Evolutionary conservation across 768 basidiomycete species (phyloP).

Genomic region (Pleurotus tuoliensis): DNA sequence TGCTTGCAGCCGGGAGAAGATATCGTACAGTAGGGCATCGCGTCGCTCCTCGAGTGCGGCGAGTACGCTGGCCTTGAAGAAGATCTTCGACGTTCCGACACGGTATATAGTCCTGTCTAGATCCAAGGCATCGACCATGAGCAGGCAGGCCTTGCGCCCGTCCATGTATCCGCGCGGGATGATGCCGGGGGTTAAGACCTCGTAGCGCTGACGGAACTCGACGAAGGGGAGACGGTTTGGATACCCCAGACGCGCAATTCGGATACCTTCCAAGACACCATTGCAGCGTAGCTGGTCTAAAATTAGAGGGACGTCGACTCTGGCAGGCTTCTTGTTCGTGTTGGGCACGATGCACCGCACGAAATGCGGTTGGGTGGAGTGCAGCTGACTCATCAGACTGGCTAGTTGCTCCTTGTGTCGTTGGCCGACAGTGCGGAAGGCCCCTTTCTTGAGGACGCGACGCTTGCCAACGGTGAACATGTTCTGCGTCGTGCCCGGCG

Average conservation of each 20-base stretch:
- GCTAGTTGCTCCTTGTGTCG: constrained; percentile 94
- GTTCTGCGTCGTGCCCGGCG: constrained; percentile 30
- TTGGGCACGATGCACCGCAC: constrained; percentile 98
- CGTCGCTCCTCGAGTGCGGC: constrained; percentile 94
- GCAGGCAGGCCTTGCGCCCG: constrained; percentile 87
- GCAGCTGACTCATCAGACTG: constrained; percentile 86
- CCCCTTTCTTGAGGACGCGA: constrained; percentile 86
- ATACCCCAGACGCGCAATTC: constrained; percentile 95
- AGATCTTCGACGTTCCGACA: constrained; percentile 95
- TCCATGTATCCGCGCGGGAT: constrained; percentile 97
- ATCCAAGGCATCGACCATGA: constrained; percentile 87
- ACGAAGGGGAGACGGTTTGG: constrained; percentile 96
- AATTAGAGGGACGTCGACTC: constrained; percentile 90
- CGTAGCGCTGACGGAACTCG: constrained; percentile 96
- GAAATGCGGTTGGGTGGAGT: constrained; percentile 96
- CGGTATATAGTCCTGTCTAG: constrained; percentile 82
- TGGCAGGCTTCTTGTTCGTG: constrained; percentile 81
- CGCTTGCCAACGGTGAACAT: constrained; percentile 56
- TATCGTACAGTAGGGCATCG: constrained; percentile 81
- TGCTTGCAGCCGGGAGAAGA: constrained; percentile 88
- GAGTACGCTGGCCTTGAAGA: constrained; percentile 97
- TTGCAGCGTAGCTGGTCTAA: constrained; percentile 97
- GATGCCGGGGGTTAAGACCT: constrained; percentile 89
- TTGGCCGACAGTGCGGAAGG: constrained; percentile 93
- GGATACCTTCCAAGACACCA: constrained; percentile 97